These are phyloP conservation scores for Sporothrix protearum DNA, from an alignment of 2,329 filamentous ascomycete genomes.

Conservation along the genomic window DNA sequence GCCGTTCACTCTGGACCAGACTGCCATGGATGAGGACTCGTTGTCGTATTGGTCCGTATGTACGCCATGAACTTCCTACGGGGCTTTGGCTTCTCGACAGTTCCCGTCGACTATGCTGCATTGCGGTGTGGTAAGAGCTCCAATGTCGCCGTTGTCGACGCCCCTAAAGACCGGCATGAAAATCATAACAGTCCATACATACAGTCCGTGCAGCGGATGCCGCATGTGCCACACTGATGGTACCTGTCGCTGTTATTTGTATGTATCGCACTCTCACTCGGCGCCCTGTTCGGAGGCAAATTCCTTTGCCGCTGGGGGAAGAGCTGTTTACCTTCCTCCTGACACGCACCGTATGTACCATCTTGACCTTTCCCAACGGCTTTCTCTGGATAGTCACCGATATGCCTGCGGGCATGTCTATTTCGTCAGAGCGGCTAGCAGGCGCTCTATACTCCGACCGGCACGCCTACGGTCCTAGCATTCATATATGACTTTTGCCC, in stretches of 20 bases:
- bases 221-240: slow-evolving; percentile 27
- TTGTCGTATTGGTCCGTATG: slow-evolving; percentile 42
- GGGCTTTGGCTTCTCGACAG: slow-evolving; percentile 36
- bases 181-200: slow-evolving; percentile 36
- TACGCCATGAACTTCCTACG: slow-evolving; percentile 39
- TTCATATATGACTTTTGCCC: slow-evolving; percentile 35
- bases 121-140: slow-evolving; percentile 41
- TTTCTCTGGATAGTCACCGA: slow-evolving; percentile 35
- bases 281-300: slow-evolving; percentile 38
- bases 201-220: slow-evolving; percentile 24
- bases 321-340: no score
- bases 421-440: slow-evolving; percentile 47
- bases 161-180: slow-evolving; percentile 32
- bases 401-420: slow-evolving; percentile 38
- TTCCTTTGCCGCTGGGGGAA: slow-evolving; percentile 42
- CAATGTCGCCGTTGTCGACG: slow-evolving; percentile 45
- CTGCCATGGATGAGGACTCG: slow-evolving; percentile 37
- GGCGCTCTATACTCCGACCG: slow-evolving; percentile 45
- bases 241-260: slow-evolving; percentile 34
- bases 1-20: slow-evolving; percentile 38
- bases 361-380: slow-evolving; percentile 42
- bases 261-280: slow-evolving; percentile 38
- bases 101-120: slow-evolving; percentile 33
- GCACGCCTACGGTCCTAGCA: slow-evolving; percentile 35
- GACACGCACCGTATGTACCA: slow-evolving; percentile 36